A percentile compares a stretch with the other conserved stretches of the same genome.
phyloP scores from a whole-genome alignment of 495 filamentous ascomycete species.

The Lophiostoma macrostomum region DNA sequence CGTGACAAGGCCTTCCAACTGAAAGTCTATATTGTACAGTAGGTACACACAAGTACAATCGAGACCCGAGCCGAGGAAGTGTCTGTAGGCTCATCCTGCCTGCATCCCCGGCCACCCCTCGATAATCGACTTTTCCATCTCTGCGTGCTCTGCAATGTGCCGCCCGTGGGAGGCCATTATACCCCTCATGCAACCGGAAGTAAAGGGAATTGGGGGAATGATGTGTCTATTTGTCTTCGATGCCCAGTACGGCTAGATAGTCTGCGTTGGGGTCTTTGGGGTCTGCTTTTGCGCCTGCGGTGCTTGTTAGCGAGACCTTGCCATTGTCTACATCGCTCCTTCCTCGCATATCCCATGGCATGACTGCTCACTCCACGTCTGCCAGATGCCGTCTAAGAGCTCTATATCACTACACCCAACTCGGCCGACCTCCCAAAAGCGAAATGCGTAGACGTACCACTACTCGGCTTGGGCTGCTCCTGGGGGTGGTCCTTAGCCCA shows the following conservation, averaged over 20 bases:
- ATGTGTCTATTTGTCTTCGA: conserved; percentile 57
- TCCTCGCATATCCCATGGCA: too few relatives aligned
- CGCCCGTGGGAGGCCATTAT: not conserved
- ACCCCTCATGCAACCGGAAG: conserved; percentile 2
- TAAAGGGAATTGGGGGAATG: not conserved
- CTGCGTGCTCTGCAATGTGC: too few relatives aligned
- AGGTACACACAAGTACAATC: conserved; percentile 35
- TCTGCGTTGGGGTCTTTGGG: conserved; percentile 83
- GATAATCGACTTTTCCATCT: too few relatives aligned
- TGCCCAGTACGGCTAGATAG: conserved; percentile 75
- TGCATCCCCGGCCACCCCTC: not conserved
- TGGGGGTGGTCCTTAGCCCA: conserved; percentile 72
- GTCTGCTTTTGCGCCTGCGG: conserved; percentile 61
- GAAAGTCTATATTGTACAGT: conserved; percentile 38
- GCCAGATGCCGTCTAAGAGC: too few relatives aligned
- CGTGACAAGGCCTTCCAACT: conserved; percentile 22
- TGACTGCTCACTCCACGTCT: too few relatives aligned
- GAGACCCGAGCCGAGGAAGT: not conserved
- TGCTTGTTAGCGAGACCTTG: not conserved
- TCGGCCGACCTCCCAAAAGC: too few relatives aligned
- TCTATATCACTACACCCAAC: too few relatives aligned
- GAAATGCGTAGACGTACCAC: conserved; percentile 51
- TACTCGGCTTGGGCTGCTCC: conserved; percentile 49
- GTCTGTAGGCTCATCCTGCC: not conserved
- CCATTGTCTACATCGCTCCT: not conserved